Evolutionary conservation across 805 yeast genomes (phyloP), one percentile per base, ranked within the genome.

Genomic region (Wickerhamiella kurtzmanii): DNA sequence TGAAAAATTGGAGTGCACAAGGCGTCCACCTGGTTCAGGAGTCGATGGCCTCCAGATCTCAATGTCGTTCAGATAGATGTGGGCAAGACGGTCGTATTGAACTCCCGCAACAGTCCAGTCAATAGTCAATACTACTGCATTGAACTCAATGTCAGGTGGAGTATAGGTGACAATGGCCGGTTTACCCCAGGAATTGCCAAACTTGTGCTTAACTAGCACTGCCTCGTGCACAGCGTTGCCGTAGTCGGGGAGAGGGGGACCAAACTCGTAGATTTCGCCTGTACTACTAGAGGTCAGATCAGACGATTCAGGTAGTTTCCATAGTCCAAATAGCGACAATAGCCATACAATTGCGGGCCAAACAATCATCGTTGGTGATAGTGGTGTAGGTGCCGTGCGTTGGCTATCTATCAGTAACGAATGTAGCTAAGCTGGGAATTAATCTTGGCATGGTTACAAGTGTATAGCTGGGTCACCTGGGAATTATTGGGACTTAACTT

Each of bases 21-120:
- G 59, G 64, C 71, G 56, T 55, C 79, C 63, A 48, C 73, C 73
- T 2, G 88, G 89, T 62, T 85, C 95, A 15, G 82, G 77, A 2
- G 95, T 86, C 2, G 89, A 80, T 0, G 85, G 77, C 62, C 95
- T 74, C 94, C 95, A 85, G 36, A 85, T 65, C 52, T 82, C 82
- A 15, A 72, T 67, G 28, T 79, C 83, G 16, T 61, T 65, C 4
- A 66, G 22, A 44, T 59, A 64, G 11, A 66, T 39, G 44, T 60
- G 60, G 13, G 60, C 66, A 42, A 66, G 54, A 4, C 70, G 59
- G 50, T 66, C 70, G 45, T 56, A 66, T 49, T 66, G 69, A 20
- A 52, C 45, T 16, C 70, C 70, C 13, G 57, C 53, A 16, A 62
- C 55, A 16, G 60, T 54, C 4, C 62, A 64, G 6, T 56, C 49